Conservation (phyloP, 176 grass and related monocot species). For the Tillandsia leiboldiana region DNA sequence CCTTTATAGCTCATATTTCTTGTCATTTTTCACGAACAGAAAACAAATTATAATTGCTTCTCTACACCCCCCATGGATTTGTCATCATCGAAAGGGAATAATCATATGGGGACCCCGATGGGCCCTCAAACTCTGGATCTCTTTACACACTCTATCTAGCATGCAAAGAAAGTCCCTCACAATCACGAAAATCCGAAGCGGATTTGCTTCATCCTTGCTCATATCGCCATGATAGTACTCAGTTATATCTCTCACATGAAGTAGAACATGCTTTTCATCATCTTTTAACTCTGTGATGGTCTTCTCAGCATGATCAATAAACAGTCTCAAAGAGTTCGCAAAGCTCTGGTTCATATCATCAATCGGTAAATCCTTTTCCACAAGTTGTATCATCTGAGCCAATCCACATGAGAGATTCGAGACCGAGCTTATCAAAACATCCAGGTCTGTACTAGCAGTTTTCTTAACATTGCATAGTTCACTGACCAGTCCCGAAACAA, state of each 20-base stretch:
- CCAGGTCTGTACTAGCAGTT: constrained; percentile 67
- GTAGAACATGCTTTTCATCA: constrained; percentile 45
- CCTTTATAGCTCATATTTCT: background rate
- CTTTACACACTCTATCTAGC: constrained; percentile 81
- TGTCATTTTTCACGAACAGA: no score
- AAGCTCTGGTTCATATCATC: constrained; percentile 36
- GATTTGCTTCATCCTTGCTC: constrained; percentile 68
- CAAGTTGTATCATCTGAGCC: constrained; percentile 42
- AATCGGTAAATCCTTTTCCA: constrained; percentile 14
- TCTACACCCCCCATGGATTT: background rate
- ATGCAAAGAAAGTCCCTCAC: constrained; percentile 81
- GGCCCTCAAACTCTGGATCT: constrained; percentile 37
- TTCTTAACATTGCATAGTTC: constrained; percentile 80
- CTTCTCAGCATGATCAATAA: constrained; percentile 47
- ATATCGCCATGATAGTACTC: constrained; percentile 97
- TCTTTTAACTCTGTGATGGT: constrained; percentile 63
- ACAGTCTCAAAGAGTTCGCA: constrained; percentile 40
- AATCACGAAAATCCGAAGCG: constrained; percentile 86
- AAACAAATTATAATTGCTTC: background rate
- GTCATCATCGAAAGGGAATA: background rate
- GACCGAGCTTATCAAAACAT: constrained; percentile 69
- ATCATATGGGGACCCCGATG: constrained; percentile 31
- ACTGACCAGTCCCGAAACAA: constrained; percentile 50
- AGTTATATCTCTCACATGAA: constrained; percentile 72
- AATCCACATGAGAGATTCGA: constrained; percentile 48